Conservation (phyloP, 2,329 filamentous ascomycete species). For the Kalmusia sp. region DNA sequence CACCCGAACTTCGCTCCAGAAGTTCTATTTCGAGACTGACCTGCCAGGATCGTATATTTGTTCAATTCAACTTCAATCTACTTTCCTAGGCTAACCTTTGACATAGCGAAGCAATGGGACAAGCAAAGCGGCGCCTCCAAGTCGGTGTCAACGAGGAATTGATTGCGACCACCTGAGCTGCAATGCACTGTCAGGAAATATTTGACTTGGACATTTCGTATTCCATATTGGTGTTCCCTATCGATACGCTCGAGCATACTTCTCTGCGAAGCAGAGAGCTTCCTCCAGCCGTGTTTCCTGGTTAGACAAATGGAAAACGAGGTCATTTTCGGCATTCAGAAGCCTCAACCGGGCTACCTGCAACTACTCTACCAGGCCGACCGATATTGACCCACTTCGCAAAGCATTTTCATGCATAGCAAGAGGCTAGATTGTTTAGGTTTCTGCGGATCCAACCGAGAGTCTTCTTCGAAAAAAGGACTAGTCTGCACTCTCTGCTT, state of each 20-base stretch:
- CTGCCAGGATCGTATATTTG: conserved; percentile 37
- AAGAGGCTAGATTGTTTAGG: conserved; percentile 15
- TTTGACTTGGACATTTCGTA: conserved; percentile 14
- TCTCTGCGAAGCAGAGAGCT: conserved; percentile 7
- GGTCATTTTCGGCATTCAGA: conserved; percentile 15
- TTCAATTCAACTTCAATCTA: conserved; percentile 40
- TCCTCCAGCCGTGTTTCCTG: conserved; percentile 12
- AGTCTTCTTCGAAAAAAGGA: conserved; percentile 20
- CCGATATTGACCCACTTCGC: conserved; percentile 24
- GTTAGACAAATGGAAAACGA: conserved; percentile 16
- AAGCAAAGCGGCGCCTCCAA: conserved; percentile 18
- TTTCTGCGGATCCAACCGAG: conserved; percentile 21
- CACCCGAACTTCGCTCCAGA: conserved; percentile 26
- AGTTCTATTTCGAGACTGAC: conserved; percentile 40
- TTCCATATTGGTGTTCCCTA: conserved; percentile 14
- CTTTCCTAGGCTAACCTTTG: conserved; percentile 25
- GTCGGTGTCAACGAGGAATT: not conserved
- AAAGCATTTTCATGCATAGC: conserved; percentile 14
- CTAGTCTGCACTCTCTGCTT: conserved; percentile 15
- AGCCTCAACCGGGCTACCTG: conserved; percentile 18
- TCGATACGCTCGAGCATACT: not conserved
- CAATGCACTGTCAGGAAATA: not conserved
- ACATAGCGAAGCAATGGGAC: conserved; percentile 14
- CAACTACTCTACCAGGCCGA: conserved; percentile 16
- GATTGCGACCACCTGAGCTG: conserved; percentile 17